Percentiles rank a stretch among this genome's conserved stretches.
These are phyloP conservation scores for Pyricularia sp. DNA, from an alignment of 2,329 filamentous ascomycete genomes.

Conservation along the genomic window DNA sequence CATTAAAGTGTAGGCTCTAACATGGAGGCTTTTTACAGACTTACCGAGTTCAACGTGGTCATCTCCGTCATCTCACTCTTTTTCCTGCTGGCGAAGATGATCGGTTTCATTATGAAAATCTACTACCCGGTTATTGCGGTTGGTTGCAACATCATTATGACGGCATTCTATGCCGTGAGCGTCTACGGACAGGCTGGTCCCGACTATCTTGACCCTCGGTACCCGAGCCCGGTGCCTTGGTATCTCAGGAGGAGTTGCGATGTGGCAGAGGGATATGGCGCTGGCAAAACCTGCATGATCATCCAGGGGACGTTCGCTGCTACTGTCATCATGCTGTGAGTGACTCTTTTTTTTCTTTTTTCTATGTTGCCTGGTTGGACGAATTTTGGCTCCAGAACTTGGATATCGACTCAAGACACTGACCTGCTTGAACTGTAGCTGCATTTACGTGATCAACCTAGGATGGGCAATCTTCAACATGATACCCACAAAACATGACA, in stretches of 20 bases:
- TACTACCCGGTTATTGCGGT: slow-evolving; percentile 59
- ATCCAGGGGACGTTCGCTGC: slow-evolving; percentile 59
- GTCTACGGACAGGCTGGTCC: slow-evolving; percentile 64
- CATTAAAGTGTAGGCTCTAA: neutral
- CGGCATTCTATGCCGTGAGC: slow-evolving; percentile 55
- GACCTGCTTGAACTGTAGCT: slow-evolving; percentile 26
- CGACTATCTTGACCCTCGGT: slow-evolving; percentile 57
- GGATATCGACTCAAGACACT: neutral
- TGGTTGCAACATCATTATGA: slow-evolving; percentile 45
- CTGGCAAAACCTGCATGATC: slow-evolving; percentile 52
- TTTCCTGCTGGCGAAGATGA: slow-evolving; percentile 61
- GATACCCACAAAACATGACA: slow-evolving; percentile 41
- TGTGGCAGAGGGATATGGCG: slow-evolving; percentile 43
- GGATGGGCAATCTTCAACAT: slow-evolving; percentile 49
- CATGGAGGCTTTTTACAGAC: slow-evolving; percentile 29
- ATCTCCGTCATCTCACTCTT: slow-evolving; percentile 70
- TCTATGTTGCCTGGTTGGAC: neutral
- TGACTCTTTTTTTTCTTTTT: slow-evolving; percentile 11
- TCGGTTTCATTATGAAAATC: slow-evolving; percentile 60
- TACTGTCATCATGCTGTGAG: slow-evolving; percentile 60
- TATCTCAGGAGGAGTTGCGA: slow-evolving; percentile 64
- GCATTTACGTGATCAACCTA: slow-evolving; percentile 51
- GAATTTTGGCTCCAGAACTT: neutral
- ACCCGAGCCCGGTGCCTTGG: slow-evolving; percentile 59
- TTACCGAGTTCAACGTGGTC: slow-evolving; percentile 68